Evolutionary conservation across 495 filamentous ascomycete genomes (phyloP), one percentile per base, ranked within the genome.

Genomic region (Evernia prunastri): DNA sequence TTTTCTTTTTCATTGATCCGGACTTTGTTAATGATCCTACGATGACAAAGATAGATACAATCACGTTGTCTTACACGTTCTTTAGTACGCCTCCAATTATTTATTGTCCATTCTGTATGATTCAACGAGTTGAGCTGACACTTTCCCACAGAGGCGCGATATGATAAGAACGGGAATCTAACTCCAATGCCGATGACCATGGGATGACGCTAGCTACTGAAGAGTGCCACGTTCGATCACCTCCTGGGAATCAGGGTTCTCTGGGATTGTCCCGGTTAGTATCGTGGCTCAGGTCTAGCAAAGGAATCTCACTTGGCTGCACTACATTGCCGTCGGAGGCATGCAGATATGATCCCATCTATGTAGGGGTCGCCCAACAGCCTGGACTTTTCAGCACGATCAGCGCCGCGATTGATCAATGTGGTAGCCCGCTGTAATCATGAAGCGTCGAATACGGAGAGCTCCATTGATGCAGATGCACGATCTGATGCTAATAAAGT

Each of bases 1-100:
- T 99, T 9, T 97, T 99, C 79, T 99, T 99, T 73, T 99, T 96
- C 75, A 89, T 99, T 70, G 95, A 99, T 72, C 95, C 95, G 9
- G 95, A 97, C 68, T 89, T 97, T 77, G 79, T 90, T 53, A 89
- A 89, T 64, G 95, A 99, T 76, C 80, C 92, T 25, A 89, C 86
- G 56, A 97, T 97, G 94, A 87, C 82, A 75, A 89, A 88, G 0
- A 91, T 99, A 68, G 91, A 96, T 76, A 94, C 90, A 29, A 89
- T 99, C 58, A 97, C 94, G 56, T 75, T 99, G 72, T 92, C 85
- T 65, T 99, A 99, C 79, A 99, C 95, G 0, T 99, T 99, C 70
- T 99, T 99, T 70, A 99, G 92, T 96, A 77, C 84, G 91, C 79
- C 39, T 29, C n/a, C n/a, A n/a, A 15, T 8, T 31, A 37, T 25